phyloP scores from a whole-genome alignment of 257 asterid genomes.

The Solanum okadae region DNA sequence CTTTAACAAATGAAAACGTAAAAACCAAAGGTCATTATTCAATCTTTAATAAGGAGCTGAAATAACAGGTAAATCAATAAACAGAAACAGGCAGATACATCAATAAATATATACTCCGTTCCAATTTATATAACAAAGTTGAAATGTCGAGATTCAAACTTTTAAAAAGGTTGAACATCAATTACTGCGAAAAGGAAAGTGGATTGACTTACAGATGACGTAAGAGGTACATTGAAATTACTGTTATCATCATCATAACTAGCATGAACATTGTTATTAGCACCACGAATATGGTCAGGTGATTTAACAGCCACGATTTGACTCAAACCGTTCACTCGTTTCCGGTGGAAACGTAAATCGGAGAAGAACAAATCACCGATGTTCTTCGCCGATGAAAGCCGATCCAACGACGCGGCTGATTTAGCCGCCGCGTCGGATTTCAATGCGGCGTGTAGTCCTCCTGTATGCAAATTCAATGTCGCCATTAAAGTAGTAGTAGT shows the following conservation, averaged over 20 bases:
- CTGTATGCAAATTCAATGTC: conserved; percentile 31
- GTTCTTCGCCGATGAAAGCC: conserved; percentile 36
- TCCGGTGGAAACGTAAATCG: conserved; percentile 6
- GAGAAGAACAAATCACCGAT: conserved; percentile 25
- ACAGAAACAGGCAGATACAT: not conserved
- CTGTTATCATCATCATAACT: conserved; percentile 2
- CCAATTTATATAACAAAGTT: not conserved
- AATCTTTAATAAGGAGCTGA: not conserved
- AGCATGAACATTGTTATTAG: conserved; percentile 7
- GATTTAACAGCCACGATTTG: conserved; percentile 19
- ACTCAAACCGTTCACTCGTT: not conserved
- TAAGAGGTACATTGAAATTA: conserved; percentile 34
- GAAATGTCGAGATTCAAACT: not conserved
- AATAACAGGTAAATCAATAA: not conserved
- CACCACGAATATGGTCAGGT: conserved; percentile 8
- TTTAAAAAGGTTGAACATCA: not conserved
- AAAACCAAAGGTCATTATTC: not conserved
- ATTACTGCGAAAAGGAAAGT: not conserved
- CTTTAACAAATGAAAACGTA: not conserved
- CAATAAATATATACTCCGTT: not conserved
- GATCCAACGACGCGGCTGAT: conserved; percentile 9
- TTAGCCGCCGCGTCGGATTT: conserved; percentile 12
- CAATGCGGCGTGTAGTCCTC: conserved; percentile 22
- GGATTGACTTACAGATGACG: conserved; percentile 31
- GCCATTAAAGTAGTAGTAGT: conserved; percentile 27